Conservation (phyloP, 441 rosid genomes). For the Euphorbia schlechtendalii region DNA sequence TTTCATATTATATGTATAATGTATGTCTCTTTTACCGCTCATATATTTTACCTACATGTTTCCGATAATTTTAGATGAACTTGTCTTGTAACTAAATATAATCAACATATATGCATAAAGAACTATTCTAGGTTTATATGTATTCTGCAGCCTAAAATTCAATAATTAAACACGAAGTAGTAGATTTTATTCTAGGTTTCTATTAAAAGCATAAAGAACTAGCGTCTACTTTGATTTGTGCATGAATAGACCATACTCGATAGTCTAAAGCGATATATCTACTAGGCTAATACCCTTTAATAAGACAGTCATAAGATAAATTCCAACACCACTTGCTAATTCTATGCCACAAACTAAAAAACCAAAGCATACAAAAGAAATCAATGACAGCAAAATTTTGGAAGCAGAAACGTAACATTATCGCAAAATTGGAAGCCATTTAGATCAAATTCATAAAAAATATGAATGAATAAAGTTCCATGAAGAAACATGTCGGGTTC, state of each 20-base stretch:
- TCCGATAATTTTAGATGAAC: no score
- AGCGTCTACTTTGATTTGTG: background rate
- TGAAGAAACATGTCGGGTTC: background rate
- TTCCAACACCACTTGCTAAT: background rate
- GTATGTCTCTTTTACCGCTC: no score
- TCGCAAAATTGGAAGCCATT: constrained; percentile 1
- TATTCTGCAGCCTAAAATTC: no score
- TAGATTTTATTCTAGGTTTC: background rate
- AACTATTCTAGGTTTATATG: no score
- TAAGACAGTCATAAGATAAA: background rate
- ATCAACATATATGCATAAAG: no score
- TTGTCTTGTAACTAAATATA: no score
- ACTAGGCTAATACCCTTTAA: background rate
- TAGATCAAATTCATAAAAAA: background rate
- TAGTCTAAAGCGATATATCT: background rate
- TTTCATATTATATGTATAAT: no score
- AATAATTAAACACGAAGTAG: background rate
- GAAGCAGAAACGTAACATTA: constrained; percentile 4
- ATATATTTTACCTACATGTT: no score
- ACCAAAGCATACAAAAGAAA: background rate
- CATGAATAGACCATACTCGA: background rate
- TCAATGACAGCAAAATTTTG: constrained; percentile 13
- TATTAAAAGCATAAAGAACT: background rate
- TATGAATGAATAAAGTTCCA: constrained; percentile 1
- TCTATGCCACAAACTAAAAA: background rate